Percentiles rank a stretch among this genome's conserved stretches.
Evolutionary conservation across 208 protist genomes (phyloP).

Genomic region (Leishmania lainsoni): DNA sequence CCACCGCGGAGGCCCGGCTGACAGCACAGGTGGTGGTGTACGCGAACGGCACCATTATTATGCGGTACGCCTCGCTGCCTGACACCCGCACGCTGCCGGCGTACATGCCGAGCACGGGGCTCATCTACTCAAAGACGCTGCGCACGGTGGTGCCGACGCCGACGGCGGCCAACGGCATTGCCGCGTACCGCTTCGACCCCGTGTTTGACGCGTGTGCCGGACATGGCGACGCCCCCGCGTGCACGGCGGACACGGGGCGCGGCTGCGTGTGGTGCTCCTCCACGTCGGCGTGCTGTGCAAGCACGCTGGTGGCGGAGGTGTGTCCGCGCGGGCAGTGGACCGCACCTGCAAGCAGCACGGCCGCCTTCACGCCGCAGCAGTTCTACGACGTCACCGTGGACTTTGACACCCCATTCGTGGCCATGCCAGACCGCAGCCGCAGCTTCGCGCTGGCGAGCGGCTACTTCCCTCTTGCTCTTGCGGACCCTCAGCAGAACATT

Average conservation of each 20-base stretch:
- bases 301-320: conserved; percentile 14
- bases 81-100: neutral
- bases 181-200: conserved; percentile 28
- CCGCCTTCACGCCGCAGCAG: conserved; percentile 7
- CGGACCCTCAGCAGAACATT: neutral
- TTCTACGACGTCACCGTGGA: conserved; percentile 18
- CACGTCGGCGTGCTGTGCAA: conserved; percentile 15
- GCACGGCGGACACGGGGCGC: neutral
- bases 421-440: neutral
- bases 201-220: conserved; percentile 16
- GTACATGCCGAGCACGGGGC: conserved; percentile 13
- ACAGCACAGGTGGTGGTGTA: conserved; percentile 56
- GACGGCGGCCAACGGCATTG: conserved; percentile 22
- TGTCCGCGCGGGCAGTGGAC: conserved; percentile 27
- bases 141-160: conserved; percentile 26
- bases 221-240: conserved; percentile 1
- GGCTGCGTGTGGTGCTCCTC: conserved; percentile 30
- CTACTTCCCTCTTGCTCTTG: neutral
- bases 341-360: neutral
- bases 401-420: neutral
- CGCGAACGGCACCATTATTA: conserved; percentile 45
- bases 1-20: neutral
- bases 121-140: conserved; percentile 21
- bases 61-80: conserved; percentile 50
- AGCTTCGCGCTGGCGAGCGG: neutral